Conservation (phyloP, 2,329 filamentous ascomycete genomes). For the Didymella sp. region DNA sequence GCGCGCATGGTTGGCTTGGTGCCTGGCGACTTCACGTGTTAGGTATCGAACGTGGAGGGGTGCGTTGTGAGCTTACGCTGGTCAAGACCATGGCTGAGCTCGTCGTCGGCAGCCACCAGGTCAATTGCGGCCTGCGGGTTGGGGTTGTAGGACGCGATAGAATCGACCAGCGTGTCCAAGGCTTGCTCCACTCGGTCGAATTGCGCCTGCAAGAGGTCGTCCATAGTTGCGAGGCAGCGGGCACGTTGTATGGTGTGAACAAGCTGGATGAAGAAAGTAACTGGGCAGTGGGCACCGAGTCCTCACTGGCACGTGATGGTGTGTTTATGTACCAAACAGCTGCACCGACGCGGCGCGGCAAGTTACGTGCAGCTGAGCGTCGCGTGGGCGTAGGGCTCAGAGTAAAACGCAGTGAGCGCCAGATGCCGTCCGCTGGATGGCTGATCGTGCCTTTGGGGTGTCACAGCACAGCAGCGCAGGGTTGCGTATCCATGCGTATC, state of each 20-base stretch:
- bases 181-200: slow-evolving; percentile 57
- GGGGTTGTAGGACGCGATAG: slow-evolving; percentile 82
- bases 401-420: slow-evolving; percentile 29
- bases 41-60: slow-evolving; percentile 1
- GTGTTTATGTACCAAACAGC: not conserved
- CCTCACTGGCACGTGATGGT: slow-evolving; percentile 13
- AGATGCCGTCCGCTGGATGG: slow-evolving; percentile 35
- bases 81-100: slow-evolving; percentile 70
- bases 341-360: slow-evolving; percentile 12
- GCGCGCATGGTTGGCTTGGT: slow-evolving; percentile 76
- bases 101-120: slow-evolving; percentile 72
- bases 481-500: slow-evolving; percentile 4
- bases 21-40: slow-evolving; percentile 66
- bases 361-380: not conserved
- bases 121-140: slow-evolving; percentile 71
- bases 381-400: slow-evolving; percentile 25
- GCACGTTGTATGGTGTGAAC: slow-evolving; percentile 12
- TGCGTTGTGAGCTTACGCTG: slow-evolving; percentile 58
- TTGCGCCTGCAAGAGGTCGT: slow-evolving; percentile 51
- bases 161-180: slow-evolving; percentile 74
- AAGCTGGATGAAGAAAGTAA: slow-evolving; percentile 1
- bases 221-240: slow-evolving; percentile 45
- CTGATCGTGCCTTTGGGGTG: slow-evolving; percentile 18
- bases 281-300: not conserved
- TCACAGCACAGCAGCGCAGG: slow-evolving; percentile 4